Evolutionary conservation across 495 filamentous ascomycete genomes (phyloP), one percentile per base, ranked within the genome.

Genomic region (Penicillium cosmopolitanum): DNA sequence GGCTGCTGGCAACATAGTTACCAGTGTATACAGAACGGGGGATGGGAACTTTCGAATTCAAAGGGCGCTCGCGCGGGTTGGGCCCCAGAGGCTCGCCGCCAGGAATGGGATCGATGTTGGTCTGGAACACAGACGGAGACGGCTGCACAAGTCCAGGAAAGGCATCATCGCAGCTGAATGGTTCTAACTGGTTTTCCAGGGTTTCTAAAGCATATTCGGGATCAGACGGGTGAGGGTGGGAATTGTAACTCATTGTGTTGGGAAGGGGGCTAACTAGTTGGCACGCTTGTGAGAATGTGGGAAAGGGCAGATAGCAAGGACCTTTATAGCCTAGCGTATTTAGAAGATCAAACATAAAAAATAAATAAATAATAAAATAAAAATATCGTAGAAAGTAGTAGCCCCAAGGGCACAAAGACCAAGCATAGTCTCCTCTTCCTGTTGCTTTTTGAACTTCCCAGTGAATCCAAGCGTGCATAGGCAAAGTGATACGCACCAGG

Each of bases 21-120:
- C 53, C 65, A 15, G 69, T 36, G 34, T 64, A 69, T 2, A 65
- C 44, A 18, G 67, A 67, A 33, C 77, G 67, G 28, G 77, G 74
- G 12, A 78, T 80, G 16, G 69, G 56, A 3, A 80, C 74, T 64
- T 77, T 80, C 15, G 70, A 55, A 50, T 71, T 72, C 50, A 53
- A 40, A 12, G 63, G 51, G 19, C 60, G 67, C 33, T 73, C 64
- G 8, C 47, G 56, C 47, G 65, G 19, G 13, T 60, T 50, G 53
- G 51, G 23, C 33, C 58, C 31, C 2, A 55, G 34, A 23, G 60
- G 38, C 52, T 58, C 46, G 44, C 68, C 66, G 50, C 60, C 56
- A 56, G 66, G 43, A 23, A 59, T 21, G 28, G 46, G 44, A 7
- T 73, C 72, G 38, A 57, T 52, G 52, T 51, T 63, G 50, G 56